Evolutionary conservation across 352 stramenopile species (phyloP), one percentile per base, ranked within the genome.

Genomic region (Halophytophthora polymorphica): DNA sequence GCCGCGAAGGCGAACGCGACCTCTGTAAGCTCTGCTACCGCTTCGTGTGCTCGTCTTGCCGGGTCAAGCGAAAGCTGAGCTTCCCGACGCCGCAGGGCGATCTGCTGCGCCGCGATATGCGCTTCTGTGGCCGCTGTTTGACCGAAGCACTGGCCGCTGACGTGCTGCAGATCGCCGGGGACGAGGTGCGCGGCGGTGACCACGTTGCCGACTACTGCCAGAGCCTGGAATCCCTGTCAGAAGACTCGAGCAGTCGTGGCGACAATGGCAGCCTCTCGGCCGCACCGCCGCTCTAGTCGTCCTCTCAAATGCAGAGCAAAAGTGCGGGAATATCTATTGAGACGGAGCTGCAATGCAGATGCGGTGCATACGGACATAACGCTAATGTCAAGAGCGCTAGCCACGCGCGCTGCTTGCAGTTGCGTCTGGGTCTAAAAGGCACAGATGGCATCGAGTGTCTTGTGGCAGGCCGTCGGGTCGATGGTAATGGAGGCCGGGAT

Each of bases 11-110:
- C 25, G 59, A 60, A 45, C 53, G 54, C 12, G 38, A 56, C 12
- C 45, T 48, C 22, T 77, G 67, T 29, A 58, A 60, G 14, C 17
- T 74, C 14, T 77, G 64, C 54, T 58, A 60, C 29, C 53, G 55
- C 22, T 72, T 58, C 34, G 58, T 72, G 11, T 72, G 63, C 41
- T 59, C 56, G 15, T 61, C 63, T 5, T 72, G 63, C n/a, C 42
- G 47, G 8, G 50, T 72, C 13, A 65, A 66, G 35, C 46, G 62
- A 31, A 49, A 44, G 36, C 42, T 72, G 31, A 72, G 35, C 28
- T 72, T 72, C 28, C 39, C 68, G n/a, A 45, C 43, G 18, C 41
- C 53, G 4, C 45, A 57, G 44, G 50, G 58, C 1, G 50, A 50
- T 18, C 48, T 73, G 15, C 18, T 67, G 10, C 52, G 53, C 14